A percentile compares a stretch with the other conserved stretches of the same genome.
These are phyloP conservation scores for Dimargaris cristalligena DNA, from an alignment of 192 early-diverging fungal genomes.

Conservation along the genomic window DNA sequence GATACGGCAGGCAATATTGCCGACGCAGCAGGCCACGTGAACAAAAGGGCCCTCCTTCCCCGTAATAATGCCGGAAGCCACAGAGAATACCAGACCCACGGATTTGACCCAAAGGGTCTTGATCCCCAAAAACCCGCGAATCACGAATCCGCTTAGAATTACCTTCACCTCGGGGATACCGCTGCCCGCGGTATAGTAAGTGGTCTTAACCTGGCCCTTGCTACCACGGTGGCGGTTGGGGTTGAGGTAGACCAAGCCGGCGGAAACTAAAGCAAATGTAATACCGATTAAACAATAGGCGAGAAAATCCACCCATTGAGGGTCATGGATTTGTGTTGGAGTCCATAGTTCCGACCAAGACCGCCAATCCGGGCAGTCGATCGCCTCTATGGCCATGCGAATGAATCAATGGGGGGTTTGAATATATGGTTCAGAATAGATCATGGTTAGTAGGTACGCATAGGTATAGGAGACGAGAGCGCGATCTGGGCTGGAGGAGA, in stretches of 20 bases:
- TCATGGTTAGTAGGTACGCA: no score
- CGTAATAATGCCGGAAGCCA: conserved; percentile 67
- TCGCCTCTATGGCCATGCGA: no score
- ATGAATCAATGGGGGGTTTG: no score
- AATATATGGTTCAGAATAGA: no score
- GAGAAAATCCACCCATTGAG: conserved; percentile 17
- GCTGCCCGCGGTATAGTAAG: conserved; percentile 83
- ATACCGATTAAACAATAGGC: conserved; percentile 29
- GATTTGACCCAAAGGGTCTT: conserved; percentile 83
- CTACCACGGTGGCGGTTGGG: conserved; percentile 24
- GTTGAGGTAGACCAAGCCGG: conserved; percentile 40
- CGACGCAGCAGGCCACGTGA: conserved; percentile 78
- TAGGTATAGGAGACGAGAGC: neutral
- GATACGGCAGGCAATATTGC: conserved; percentile 67
- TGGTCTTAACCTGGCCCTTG: conserved; percentile 34
- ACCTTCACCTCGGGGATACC: conserved; percentile 93
- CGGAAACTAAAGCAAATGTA: conserved; percentile 37
- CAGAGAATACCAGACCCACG: conserved; percentile 70
- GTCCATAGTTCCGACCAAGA: conserved; percentile 29
- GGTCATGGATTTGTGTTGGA: conserved; percentile 8
- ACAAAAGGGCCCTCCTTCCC: conserved; percentile 94
- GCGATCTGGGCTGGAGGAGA: neutral
- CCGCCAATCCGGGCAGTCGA: conserved; percentile 32
- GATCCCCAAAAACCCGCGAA: conserved; percentile 77
- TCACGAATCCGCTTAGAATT: conserved; percentile 85